Evolutionary conservation across 352 stramenopile species (phyloP).

Genomic region (Phytophthora citricola): DNA sequence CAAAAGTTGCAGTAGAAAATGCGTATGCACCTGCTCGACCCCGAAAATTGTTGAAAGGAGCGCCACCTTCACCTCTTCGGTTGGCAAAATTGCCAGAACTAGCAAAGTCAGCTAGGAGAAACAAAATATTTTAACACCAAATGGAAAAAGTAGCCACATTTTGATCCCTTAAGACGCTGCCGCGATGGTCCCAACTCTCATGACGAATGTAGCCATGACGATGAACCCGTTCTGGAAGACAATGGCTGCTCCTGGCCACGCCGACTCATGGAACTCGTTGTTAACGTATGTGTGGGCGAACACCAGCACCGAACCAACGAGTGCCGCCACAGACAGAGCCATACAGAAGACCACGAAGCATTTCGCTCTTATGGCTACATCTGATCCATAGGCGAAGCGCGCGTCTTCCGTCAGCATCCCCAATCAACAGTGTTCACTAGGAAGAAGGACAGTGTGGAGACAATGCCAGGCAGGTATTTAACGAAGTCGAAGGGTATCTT

Average conservation of each 20-base stretch:
- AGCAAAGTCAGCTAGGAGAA: not conserved
- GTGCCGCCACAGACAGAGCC: constrained; percentile 42
- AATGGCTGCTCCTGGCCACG: constrained; percentile 64
- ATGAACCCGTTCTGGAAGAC: constrained; percentile 72
- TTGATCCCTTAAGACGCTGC: constrained; percentile 9
- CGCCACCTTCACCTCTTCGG: constrained; percentile 3
- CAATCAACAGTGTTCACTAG: constrained; percentile 74
- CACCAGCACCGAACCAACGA: constrained; percentile 61
- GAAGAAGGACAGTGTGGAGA: constrained; percentile 67
- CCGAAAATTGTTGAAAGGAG: constrained; percentile 17
- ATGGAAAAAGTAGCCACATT: constrained; percentile 2
- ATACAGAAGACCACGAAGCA: constrained; percentile 66
- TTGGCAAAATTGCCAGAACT: constrained; percentile 16
- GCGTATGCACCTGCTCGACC: constrained; percentile 11
- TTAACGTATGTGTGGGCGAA: constrained; percentile 68
- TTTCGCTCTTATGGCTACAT: constrained; percentile 56
- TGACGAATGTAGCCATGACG: constrained; percentile 62
- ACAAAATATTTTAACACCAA: not conserved
- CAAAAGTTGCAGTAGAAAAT: constrained; percentile 13
- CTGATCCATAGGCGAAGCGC: constrained; percentile 47
- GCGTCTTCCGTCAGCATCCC: constrained; percentile 65
- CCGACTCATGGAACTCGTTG: constrained; percentile 60
- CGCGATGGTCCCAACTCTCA: constrained; percentile 56
- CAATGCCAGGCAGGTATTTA: constrained; percentile 62
- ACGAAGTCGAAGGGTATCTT: constrained; percentile 68